A percentile compares a stretch with the other conserved stretches of the same genome.
phyloP scores from a whole-genome alignment of 1,284 basidiomycete species.

The Spongiforma sp. region DNA sequence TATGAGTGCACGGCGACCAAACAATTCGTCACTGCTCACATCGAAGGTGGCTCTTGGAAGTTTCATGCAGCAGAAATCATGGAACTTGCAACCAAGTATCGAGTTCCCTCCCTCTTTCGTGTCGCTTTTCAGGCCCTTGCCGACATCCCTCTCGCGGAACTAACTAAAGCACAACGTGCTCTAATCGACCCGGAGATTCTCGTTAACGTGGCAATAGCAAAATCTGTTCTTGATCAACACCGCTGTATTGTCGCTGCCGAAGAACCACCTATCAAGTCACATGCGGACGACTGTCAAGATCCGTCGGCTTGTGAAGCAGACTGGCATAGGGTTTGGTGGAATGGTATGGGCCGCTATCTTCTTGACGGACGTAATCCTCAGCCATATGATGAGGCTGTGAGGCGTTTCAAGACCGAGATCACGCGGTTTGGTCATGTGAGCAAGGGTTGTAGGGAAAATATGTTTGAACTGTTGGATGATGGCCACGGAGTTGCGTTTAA shows the following conservation, averaged over 20 bases:
- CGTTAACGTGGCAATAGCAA: not conserved
- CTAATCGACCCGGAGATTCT: conserved; percentile 3
- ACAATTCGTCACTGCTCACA: conserved; percentile 1
- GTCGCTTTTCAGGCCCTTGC: conserved; percentile 1
- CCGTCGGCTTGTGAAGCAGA: not conserved
- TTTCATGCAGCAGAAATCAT: conserved; percentile 9
- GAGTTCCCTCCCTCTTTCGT: not conserved
- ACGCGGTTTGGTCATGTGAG: not conserved
- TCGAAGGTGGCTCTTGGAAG: not conserved
- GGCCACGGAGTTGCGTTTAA: not conserved
- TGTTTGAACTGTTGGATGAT: not conserved
- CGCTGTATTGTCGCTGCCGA: conserved; percentile 6
- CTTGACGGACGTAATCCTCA: not conserved
- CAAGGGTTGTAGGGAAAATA: not conserved
- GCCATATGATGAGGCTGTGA: not conserved
- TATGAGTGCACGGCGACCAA: not conserved
- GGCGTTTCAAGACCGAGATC: not conserved
- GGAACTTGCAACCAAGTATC: conserved; percentile 2
- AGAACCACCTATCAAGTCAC: conserved; percentile 5
- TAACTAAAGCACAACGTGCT: not conserved
- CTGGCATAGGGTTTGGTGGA: not conserved
- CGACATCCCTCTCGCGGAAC: not conserved
- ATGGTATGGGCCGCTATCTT: not conserved
- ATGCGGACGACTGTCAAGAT: conserved; percentile 8
- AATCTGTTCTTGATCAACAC: conserved; percentile 8